Percentiles rank a stretch among this genome's conserved stretches.
Conservation (phyloP, 169 alveolate species). For the Plasmodium gonderi region DNA sequence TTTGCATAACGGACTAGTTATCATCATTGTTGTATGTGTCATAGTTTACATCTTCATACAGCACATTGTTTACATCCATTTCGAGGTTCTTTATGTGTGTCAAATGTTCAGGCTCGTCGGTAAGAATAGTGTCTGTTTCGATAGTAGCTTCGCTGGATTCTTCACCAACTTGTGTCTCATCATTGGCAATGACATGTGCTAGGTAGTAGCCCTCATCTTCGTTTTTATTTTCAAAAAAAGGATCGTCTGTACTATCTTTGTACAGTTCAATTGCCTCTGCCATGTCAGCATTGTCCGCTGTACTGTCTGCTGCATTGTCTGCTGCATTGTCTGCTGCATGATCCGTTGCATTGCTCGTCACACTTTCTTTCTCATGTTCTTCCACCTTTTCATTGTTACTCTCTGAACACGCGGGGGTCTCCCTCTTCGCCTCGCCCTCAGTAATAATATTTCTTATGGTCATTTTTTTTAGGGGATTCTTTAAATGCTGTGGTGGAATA, state of each 20-base stretch:
- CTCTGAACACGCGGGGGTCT: not conserved
- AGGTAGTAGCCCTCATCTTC: conserved; percentile 20
- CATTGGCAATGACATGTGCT: not conserved
- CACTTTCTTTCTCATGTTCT: not conserved
- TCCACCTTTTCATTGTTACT: not conserved
- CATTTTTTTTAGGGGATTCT: conserved; percentile 22
- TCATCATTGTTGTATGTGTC: conserved; percentile 61
- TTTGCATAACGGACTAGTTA: not conserved
- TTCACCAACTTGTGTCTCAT: not conserved
- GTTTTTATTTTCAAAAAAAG: not conserved
- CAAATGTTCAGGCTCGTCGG: not conserved
- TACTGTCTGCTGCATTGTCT: too few species aligned
- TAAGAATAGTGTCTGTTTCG: not conserved
- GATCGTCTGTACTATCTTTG: not conserved
- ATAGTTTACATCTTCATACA: conserved; percentile 51
- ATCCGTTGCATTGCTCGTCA: too few species aligned
- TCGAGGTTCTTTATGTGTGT: conserved; percentile 38
- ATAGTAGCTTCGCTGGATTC: not conserved
- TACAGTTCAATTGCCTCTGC: not conserved
- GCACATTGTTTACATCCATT: conserved; percentile 53
- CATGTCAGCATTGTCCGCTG: not conserved
- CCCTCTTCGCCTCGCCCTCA: conserved; percentile 15
- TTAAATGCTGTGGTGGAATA: conserved; percentile 33
- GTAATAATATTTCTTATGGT: conserved; percentile 11
- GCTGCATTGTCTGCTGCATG: not conserved